Evolutionary conservation across 768 basidiomycete genomes (phyloP).

Genomic region (Leccinum disarticulatum): DNA sequence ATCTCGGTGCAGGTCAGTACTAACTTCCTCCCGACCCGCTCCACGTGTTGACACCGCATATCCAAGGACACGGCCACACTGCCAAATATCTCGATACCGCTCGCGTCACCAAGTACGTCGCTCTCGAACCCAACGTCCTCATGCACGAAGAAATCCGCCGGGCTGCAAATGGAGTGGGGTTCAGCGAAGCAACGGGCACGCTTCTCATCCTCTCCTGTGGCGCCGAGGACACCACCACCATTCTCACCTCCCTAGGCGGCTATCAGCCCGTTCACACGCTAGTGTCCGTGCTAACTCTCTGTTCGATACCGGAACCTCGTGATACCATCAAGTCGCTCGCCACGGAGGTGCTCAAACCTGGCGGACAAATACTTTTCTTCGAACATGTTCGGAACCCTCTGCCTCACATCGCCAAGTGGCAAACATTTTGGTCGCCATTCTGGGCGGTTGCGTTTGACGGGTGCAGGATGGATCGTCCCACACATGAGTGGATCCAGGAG

Average conservation of each 20-base stretch:
- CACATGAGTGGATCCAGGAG: constrained; percentile 45
- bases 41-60: neutral
- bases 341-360: constrained; percentile 55
- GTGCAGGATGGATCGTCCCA: constrained; percentile 60
- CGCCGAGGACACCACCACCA: constrained; percentile 54
- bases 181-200: constrained; percentile 48
- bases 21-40: neutral
- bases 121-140: constrained; percentile 64
- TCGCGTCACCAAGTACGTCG: constrained; percentile 63
- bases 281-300: constrained; percentile 51
- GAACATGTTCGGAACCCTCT: constrained; percentile 66
- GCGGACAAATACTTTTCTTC: constrained; percentile 64
- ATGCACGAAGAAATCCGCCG: constrained; percentile 61
- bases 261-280: constrained; percentile 55
- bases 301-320: constrained; percentile 53
- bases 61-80: constrained; percentile 63
- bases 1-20: constrained; percentile 61
- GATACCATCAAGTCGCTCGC: constrained; percentile 46
- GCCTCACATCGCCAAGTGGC: constrained; percentile 66
- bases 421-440: constrained; percentile 68
- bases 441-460: constrained; percentile 64
- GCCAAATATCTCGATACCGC: constrained; percentile 55
- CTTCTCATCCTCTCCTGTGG: constrained; percentile 62
- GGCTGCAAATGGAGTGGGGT: constrained; percentile 51
- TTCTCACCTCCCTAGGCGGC: constrained; percentile 42